Evolutionary conservation across 1,139 yeast species (phyloP), one percentile per base, ranked within the genome.

Genomic region (Suhomyces coccinellae): DNA sequence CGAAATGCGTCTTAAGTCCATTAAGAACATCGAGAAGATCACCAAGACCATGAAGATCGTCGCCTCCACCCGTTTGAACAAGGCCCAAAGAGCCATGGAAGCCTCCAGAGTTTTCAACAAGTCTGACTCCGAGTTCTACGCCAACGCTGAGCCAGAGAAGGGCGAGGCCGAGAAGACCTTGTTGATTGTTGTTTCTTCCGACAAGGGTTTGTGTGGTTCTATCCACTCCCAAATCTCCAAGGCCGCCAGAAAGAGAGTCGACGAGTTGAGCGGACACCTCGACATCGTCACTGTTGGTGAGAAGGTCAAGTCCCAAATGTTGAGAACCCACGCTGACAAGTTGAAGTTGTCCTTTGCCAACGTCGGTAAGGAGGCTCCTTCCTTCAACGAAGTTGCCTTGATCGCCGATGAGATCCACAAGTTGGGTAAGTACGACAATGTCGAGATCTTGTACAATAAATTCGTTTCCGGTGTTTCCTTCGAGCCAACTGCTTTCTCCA

Each of bases 31-130:
- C 71, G 98, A 93, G 77, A 93, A 93, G 80, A 93, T 93, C 75
- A 93, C 99, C 77, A 93, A 93, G 78, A 93, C 99, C 71, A 93
- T 93, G 99, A 93, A 91, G 80, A 86, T 95, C 73, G 99, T 93
- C 63, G 99, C 99, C 43, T 91, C 98, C 38, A 93, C 99, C 60
- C 88, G 97, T 79, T 82, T 93, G 70, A 81, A 83, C 69, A 90
- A 88, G 76, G 99, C 99, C 51, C 97, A 91, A 74, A 87, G 86
- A 69, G 96, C 97, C 56, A 93, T 91, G 93, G 77, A 80, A 58
- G 81, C 89, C 45, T 87, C 98, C 41, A 85, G 96, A 69, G 85
- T 83, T 52, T 91, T 88, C 79, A 85, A 87, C 67, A 78, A 79
- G 61, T 82, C 93, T 51, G 96, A 89, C 66, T 60, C 78, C 54